Base-by-base conservation (phyloP, 2,329 filamentous ascomycete species). In the Furcasterigmium furcatum region DNA sequence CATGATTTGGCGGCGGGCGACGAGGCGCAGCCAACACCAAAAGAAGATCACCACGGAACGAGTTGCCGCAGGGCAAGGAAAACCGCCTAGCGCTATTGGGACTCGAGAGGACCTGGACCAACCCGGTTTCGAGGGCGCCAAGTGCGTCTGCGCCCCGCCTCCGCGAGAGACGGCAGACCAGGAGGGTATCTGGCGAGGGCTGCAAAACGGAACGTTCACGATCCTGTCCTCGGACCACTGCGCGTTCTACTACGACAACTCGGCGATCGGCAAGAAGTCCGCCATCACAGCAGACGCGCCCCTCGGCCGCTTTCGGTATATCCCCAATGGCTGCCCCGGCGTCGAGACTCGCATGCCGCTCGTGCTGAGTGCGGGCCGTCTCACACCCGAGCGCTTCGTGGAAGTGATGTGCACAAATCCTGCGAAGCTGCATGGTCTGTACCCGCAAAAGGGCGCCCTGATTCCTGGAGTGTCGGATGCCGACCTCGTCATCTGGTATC, bases 401-500 rank as follows among this genome's bases (percentile, higher is more conserved):
- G 72, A 78, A 51, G 64, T 81, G 9, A 79, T 74, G 0, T 65
- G 66, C 16, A 74, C 76, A 1, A 80, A 80, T 49, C 69, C 77
- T 1, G 77, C 79, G 3, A 80, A 79, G 60, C 63, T 82, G 27
- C 82, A 82, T 53, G 78, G 78, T 1, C 54, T 82, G 10, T 72
- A 77, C 48, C 65, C 75, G 24, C 55, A 58, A 20, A 75, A 83
- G 62, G 74, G 79, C 14, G 63, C 67, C 34, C 49, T 75, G 52
- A 56, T 77, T 3, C 73, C 76, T 4, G 77, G 76, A 0, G 59
- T 73, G 27, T 66, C 60, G 2, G 78, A 82, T 58, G 79, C 79
- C 1, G 79, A 83, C 58, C 57, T 82, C 29, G 73, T 74, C 10
- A 71, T 82, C 18, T 83, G 78, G 77, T 77, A 80, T 57, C 76